Conservation (phyloP, 805 yeast species). For the Kluyveromyces nonfermentans region DNA sequence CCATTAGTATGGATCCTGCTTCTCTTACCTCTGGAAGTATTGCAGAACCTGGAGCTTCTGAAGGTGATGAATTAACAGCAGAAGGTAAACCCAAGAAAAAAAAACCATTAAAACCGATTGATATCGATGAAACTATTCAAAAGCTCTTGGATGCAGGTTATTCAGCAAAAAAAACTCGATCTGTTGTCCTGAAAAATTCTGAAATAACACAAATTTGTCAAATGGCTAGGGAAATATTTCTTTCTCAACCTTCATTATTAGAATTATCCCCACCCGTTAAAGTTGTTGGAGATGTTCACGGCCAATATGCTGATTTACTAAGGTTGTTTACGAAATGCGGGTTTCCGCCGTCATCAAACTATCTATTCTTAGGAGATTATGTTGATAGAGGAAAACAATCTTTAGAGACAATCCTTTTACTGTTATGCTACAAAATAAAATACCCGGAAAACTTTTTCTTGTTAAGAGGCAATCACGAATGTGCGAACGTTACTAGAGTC, state of each 20-base stretch:
- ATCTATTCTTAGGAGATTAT: slow-evolving; percentile 89
- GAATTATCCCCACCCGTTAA: slow-evolving; percentile 79
- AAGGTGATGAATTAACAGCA: slow-evolving; percentile 10
- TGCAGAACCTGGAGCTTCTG: slow-evolving; percentile 5
- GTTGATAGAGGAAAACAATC: slow-evolving; percentile 98
- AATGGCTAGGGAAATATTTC: slow-evolving; percentile 78
- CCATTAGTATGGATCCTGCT: slow-evolving; percentile 5
- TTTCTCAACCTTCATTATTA: slow-evolving; percentile 81
- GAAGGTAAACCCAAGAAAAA: slow-evolving; percentile 20
- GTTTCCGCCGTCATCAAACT: slow-evolving; percentile 90
- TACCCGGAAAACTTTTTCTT: slow-evolving; percentile 94
- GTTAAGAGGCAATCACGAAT: slow-evolving; percentile 92
- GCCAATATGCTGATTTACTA: slow-evolving; percentile 87
- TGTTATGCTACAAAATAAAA: slow-evolving; percentile 89
- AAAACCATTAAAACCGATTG: slow-evolving; percentile 29
- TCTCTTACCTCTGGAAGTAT: slow-evolving; percentile 1
- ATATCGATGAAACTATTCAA: slow-evolving; percentile 86
- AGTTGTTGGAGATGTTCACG: slow-evolving; percentile 90
- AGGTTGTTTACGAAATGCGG: slow-evolving; percentile 93
- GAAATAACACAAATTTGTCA: slow-evolving; percentile 84
- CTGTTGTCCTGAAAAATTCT: slow-evolving; percentile 78
- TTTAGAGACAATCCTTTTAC: slow-evolving; percentile 77
- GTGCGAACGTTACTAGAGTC: slow-evolving; percentile 92
- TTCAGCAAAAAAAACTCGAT: slow-evolving; percentile 85
- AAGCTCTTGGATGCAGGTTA: slow-evolving; percentile 91